phyloP scores from a whole-genome alignment of 371 early-diverging fungal genomes.

The Rhizopus stolonifer region DNA sequence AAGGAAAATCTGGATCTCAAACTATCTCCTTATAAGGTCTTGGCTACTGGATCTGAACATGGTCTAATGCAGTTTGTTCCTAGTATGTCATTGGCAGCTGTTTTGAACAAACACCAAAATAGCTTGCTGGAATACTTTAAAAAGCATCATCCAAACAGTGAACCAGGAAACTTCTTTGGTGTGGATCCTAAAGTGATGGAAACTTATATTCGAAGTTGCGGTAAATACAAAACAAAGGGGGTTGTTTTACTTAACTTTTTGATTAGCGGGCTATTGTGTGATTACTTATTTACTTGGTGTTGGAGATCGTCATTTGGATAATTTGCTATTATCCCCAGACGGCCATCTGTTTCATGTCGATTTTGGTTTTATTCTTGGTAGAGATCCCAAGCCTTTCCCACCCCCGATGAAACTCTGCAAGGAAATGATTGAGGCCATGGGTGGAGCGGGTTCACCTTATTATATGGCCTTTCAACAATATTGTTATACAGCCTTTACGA shows the following conservation, averaged over 20 bases:
- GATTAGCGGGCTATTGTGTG: slow-evolving; percentile 97
- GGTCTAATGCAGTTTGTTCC: slow-evolving; percentile 92
- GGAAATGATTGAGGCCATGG: slow-evolving; percentile 99
- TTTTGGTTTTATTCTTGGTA: slow-evolving; percentile 96
- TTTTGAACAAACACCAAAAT: slow-evolving; percentile 84
- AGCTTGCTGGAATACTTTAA: slow-evolving; percentile 80
- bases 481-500: slow-evolving; percentile 92
- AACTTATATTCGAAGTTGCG: slow-evolving; percentile 92
- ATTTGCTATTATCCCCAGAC: slow-evolving; percentile 84
- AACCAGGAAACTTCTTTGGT: slow-evolving; percentile 62
- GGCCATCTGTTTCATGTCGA: slow-evolving; percentile 97
- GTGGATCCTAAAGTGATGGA: slow-evolving; percentile 87
- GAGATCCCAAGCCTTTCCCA: slow-evolving; percentile 98
- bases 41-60: slow-evolving; percentile 91
- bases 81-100: slow-evolving; percentile 82
- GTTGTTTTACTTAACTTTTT: background rate
- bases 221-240: slow-evolving; percentile 34
- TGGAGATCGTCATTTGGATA: slow-evolving; percentile 99
- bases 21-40: slow-evolving; percentile 90
- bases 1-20: slow-evolving; percentile 94
- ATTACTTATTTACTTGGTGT: slow-evolving; percentile 97
- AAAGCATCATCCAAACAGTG: slow-evolving; percentile 63
- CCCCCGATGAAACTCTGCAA: slow-evolving; percentile 98
- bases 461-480: slow-evolving; percentile 88
- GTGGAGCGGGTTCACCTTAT: slow-evolving; percentile 79